These are phyloP conservation scores for Coniochaeta sp. DNA, from an alignment of 2,329 filamentous ascomycete genomes.

Conservation along the genomic window DNA sequence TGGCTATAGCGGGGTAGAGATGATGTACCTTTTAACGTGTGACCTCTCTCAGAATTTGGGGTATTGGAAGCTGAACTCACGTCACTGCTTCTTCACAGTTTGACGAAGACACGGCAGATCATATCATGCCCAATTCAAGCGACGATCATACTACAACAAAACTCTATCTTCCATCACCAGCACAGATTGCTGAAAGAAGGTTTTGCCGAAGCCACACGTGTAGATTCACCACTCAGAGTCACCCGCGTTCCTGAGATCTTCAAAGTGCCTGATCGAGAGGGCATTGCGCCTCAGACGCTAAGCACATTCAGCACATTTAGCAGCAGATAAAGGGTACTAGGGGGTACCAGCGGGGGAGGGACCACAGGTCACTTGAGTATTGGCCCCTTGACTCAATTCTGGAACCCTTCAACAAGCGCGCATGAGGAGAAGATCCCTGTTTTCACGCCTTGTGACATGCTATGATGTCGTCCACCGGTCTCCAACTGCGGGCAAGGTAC, in stretches of 20 bases:
- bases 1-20: neutral
- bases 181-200: neutral
- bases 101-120: too few relatives aligned
- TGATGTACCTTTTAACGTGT: neutral
- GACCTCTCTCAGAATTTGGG: neutral
- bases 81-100: too few relatives aligned
- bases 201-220: too few relatives aligned
- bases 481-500: neutral
- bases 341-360: neutral
- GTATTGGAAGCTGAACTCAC: neutral
- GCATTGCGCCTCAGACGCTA: neutral
- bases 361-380: neutral
- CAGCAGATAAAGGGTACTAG: constrained; percentile 1
- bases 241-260: neutral
- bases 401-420: too few relatives aligned
- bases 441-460: constrained; percentile 1
- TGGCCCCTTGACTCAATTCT: neutral
- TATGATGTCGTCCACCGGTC: neutral
- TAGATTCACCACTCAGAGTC: too few relatives aligned
- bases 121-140: too few relatives aligned
- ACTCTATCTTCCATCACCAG: too few relatives aligned
- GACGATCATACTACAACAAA: too few relatives aligned
- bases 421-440: neutral
- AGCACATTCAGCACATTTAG: neutral
- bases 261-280: constrained; percentile 1